These are phyloP conservation scores for Fusarium dlaminii DNA, from an alignment of 2,329 filamentous ascomycete genomes.

Conservation along the genomic window DNA sequence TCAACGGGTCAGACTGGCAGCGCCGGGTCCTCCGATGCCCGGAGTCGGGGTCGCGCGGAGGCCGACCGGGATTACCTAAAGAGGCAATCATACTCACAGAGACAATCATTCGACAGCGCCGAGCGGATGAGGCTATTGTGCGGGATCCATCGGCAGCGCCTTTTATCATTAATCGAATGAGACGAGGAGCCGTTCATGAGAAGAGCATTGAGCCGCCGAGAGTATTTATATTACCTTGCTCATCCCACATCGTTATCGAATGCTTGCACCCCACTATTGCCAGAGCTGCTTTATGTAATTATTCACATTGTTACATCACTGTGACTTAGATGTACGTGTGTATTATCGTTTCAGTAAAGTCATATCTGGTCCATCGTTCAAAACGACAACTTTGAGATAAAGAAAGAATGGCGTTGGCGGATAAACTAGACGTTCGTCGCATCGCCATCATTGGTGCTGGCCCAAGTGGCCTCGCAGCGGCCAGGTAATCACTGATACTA, in stretches of 20 bases:
- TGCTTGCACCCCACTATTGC: neutral
- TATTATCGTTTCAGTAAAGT: neutral
- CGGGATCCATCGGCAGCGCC: conserved; percentile 30
- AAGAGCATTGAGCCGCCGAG: neutral
- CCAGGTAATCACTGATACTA: conserved; percentile 43
- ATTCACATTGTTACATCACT: neutral
- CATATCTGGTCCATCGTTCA: too few relatives aligned
- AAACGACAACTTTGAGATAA: neutral
- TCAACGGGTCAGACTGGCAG: neutral
- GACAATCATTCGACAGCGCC: conserved; percentile 29
- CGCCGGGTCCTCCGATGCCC: conserved; percentile 31
- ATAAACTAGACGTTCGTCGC: conserved; percentile 50
- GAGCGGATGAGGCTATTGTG: conserved; percentile 37
- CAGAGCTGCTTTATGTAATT: neutral
- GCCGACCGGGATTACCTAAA: conserved; percentile 37
- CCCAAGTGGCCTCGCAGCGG: conserved; percentile 72
- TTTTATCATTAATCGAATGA: conserved; percentile 10
- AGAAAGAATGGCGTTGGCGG: conserved; percentile 27
- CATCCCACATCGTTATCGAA: neutral
- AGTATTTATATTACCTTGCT: neutral
- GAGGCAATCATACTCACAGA: conserved; percentile 16
- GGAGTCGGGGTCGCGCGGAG: conserved; percentile 33
- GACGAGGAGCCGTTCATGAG: conserved; percentile 1
- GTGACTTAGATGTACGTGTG: neutral
- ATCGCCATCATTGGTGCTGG: conserved; percentile 80